Base-by-base conservation (phyloP, 2,329 filamentous ascomycete species). In the Conoideocrella luteorostrata region DNA sequence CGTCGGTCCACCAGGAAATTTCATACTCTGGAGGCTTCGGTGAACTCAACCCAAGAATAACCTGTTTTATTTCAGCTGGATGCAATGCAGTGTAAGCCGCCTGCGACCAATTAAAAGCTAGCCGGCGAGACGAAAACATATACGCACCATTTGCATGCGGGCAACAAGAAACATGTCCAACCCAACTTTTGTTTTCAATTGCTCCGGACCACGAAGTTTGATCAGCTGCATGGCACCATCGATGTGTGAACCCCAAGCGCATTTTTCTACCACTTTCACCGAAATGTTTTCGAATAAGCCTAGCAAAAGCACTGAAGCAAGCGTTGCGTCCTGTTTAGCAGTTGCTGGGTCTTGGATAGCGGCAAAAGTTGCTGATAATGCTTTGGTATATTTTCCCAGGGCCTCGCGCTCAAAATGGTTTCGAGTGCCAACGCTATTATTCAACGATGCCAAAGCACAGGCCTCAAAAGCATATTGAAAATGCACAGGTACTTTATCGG, bases 241-340 rank as follows among this genome's bases (percentile, higher is more conserved):
- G n/a, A 77, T 72, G 51, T 83, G 79, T 9, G 77, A 78, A 4
- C 76, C 77, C 79, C 79, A 83, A 2, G 77, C 76, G 44, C 72
- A 63, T 55, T 74, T 72, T 26, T 70, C 74, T 39, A 75, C 61
- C 41, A 74, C 70, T 46, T 71, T 74, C 11, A 74, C 72, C 1
- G 72, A 72, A 35, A 82, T 79, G 44, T 70, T 77, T 61, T 83
- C 80, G 47, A 78, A 84, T 20, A 82, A 63, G 0, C 78, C 75
- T 22, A 84, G 56, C 46, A 83, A 60, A 24, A 84, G 60, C 13
- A 83, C 77, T 1, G 78, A 69, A 2, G 75, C 78, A 10, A 84
- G 54, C 0, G 78, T 81, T 10, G 68, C 67, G 53, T 84, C 80
- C n/a, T 70, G 63, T 46, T 66, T 72, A 41, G 72, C 70, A 41